Conservation (phyloP, 768 basidiomycete genomes). For the Naganishia onofrii region DNA sequence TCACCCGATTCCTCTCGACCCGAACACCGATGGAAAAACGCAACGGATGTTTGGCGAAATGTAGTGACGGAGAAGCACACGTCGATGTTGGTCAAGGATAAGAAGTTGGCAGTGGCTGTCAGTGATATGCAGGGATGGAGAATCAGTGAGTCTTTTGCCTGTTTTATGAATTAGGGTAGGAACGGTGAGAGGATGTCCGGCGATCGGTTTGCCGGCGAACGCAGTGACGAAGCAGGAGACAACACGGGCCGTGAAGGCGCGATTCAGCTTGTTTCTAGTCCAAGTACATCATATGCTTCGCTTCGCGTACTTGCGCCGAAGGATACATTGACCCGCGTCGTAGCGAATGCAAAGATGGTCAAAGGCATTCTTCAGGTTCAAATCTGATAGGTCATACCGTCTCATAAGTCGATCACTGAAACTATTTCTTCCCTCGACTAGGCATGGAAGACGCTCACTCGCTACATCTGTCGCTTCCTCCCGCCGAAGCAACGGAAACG, state of each 20-base stretch:
- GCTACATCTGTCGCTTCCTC: conserved; percentile 63
- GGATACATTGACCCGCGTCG: background rate
- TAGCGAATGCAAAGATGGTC: background rate
- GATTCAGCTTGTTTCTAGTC: too few relatives aligned
- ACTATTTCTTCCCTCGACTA: conserved; percentile 49
- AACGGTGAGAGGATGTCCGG: background rate
- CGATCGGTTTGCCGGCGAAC: too few relatives aligned
- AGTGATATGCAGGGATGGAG: conserved; percentile 99
- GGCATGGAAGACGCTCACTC: conserved; percentile 98
- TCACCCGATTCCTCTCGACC: background rate
- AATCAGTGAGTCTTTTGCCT: conserved; percentile 83
- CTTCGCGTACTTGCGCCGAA: too few relatives aligned
- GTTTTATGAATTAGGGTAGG: background rate
- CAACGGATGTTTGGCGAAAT: background rate
- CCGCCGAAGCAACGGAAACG: conserved; percentile 33
- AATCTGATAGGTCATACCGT: background rate
- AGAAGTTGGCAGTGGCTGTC: conserved; percentile 63
- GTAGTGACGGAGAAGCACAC: conserved; percentile 79
- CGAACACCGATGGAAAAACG: background rate
- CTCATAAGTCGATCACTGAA: background rate
- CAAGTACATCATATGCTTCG: too few relatives aligned
- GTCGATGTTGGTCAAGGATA: conserved; percentile 43
- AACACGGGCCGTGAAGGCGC: too few relatives aligned
- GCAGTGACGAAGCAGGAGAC: too few relatives aligned
- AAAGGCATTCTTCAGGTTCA: background rate